Base-by-base conservation (phyloP, 768 basidiomycete species). In the Dioszegia hungarica region DNA sequence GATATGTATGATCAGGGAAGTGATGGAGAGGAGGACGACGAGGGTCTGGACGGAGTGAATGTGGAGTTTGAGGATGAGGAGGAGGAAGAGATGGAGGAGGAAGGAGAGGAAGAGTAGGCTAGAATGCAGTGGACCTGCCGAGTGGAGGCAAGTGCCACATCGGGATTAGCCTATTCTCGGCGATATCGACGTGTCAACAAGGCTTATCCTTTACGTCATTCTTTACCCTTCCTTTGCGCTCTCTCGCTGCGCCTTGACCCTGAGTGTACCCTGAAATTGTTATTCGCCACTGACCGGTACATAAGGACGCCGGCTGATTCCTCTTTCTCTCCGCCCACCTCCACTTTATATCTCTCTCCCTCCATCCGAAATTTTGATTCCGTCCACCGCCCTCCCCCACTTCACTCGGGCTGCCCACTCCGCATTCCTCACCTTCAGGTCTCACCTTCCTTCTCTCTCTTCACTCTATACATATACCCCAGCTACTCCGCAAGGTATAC, bases 11-110 rank as follows among this genome's bases (percentile, higher is more conserved):
- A 67, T 24, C 50, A 57, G 38, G 55, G 52, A 8, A 58, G 55
- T 12, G 66, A 59, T 27, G 68, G 41, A 0, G 59, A 60, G 6
- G 54, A 52, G 43, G 53, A 53, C 9, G 60, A 57, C 0, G 63
- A 61, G 14, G 49, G 37, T 22, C 47, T 55, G 37, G 65, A 66
- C 5, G 68, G 63, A 29, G 63, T 61, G 28, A 57, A 63, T 33
- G 57, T 63, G 37, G 64, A 60, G 22, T 54, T 56, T 33, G 67
- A 62, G n/a, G 67, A 63, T 14, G 63, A 68, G 27, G 61, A 62
- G 40, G 68, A 61, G 22, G 63, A 65, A 25, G 66, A 67, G 29
- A 61, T 65, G 41, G 59, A 67, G 46, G 56, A 48, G 44, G 39
- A 44, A 39, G 54, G 34, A 14, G 64, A 66, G 24, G 61, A 61